Evolutionary conservation across 2,329 filamentous ascomycete genomes (phyloP), one percentile per base, ranked within the genome.

Genomic region (Beauveria caledonica): DNA sequence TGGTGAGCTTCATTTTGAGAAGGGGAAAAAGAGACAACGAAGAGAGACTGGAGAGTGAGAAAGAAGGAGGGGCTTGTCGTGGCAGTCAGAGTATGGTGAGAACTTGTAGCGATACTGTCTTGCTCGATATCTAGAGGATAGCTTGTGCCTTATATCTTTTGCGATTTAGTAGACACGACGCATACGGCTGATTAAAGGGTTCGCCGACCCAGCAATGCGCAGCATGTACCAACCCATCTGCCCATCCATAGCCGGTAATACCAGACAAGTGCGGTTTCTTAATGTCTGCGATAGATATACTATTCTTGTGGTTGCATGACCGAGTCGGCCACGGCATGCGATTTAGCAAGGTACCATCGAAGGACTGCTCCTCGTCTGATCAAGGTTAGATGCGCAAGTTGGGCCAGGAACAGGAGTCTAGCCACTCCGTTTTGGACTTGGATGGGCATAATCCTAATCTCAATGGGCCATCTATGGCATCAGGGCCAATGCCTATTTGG

Each of bases 401-500:
- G 19, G 10, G 19, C 29, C 54, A 40, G 54, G 27, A 46, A 33
- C 40, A 27, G 6, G 54, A 49, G 29, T 25, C 44, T 10, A 40
- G 54, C 40, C 19, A 5, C 54, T 27, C 54, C 54, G 33, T 40
- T 48, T 40, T 49, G 48, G 40, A 11, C 54, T 40, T n/a, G 21
- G 27, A 25, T 21, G 5, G 54, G 44, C 15, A 25, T 21, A n/a
- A 8, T 5, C 19, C 13, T 21, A 49, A 39, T 49, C 54, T 57
- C 54, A 57, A 57, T 29, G 49, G 44, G 29, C 40, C 10, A n/a
- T 44, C 8, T 33, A 11, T 39, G 29, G 44, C 19, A 59, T 60
- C 48, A 60, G 57, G 49, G 39, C 40, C 50, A 60, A 27, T 46
- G n/a, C 40, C 48, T 39, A 29, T 60, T 53, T 44, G 44, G 42